Conservation (phyloP, 352 stramenopile species). For the Globisporangium solare region DNA sequence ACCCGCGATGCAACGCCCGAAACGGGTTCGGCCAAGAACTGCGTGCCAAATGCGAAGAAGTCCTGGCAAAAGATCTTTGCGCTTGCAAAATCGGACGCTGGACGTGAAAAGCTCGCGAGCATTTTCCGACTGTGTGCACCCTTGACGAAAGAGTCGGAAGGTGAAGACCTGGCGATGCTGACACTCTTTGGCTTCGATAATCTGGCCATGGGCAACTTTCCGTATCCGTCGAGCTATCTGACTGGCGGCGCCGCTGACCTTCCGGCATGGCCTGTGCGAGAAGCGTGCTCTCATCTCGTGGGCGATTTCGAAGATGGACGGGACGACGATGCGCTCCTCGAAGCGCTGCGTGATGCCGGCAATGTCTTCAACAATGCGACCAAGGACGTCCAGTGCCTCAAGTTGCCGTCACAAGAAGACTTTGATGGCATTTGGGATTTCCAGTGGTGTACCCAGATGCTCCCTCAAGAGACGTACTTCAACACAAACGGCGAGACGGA, state of each 20-base stretch:
- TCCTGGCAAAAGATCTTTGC: conserved; percentile 77
- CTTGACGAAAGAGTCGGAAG: conserved; percentile 34
- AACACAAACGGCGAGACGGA: conserved; percentile 84
- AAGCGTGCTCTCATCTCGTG: conserved; percentile 76
- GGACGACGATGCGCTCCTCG: conserved; percentile 36
- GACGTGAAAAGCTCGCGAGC: conserved; percentile 43
- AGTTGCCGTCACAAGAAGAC: conserved; percentile 59
- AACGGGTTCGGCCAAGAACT: conserved; percentile 69
- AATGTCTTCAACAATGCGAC: conserved; percentile 91
- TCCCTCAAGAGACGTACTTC: conserved; percentile 87
- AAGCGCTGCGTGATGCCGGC: conserved; percentile 53
- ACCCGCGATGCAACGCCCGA: conserved; percentile 64
- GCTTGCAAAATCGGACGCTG: conserved; percentile 51
- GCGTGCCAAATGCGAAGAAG: conserved; percentile 77
- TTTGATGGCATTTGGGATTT: conserved; percentile 90
- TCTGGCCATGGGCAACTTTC: conserved; percentile 94
- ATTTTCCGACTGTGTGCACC: conserved; percentile 72
- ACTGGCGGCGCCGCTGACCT: conserved; percentile 65
- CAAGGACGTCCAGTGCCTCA: conserved; percentile 62
- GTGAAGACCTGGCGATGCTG: conserved; percentile 64
- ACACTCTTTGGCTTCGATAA: conserved; percentile 88
- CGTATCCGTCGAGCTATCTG: conserved; percentile 93
- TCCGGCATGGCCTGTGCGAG: conserved; percentile 90
- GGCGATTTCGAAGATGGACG: conserved; percentile 29
- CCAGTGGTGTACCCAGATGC: conserved; percentile 92